Base-by-base conservation (phyloP, 164 flowering plant species). In the Stephania cephalantha region DNA sequence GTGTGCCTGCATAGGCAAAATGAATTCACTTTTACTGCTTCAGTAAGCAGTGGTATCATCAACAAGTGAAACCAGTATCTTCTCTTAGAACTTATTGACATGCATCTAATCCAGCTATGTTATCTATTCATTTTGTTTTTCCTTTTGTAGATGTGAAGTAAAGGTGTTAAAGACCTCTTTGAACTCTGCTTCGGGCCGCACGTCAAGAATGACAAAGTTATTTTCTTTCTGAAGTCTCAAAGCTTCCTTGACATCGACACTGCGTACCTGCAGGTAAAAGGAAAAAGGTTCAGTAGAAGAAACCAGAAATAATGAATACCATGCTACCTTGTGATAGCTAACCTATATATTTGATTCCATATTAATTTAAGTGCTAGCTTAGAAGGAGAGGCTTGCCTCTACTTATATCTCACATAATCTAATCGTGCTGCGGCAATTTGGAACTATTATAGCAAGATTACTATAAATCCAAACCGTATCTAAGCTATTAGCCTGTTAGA, bases 191-290 rank as follows among this genome's bases (percentile, higher is more conserved):
- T 86, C 97, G 1, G 98, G 98, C 6, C 99, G 83, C 0, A 95
- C 98, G 82, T 95, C 99, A 70, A 95, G 99, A 83, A 95, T 91
- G 74, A 95, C 95, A 81, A 93, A 95, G 55, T 89, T 90, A 61
- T 95, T 95, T 79, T 95, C 98, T 44, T 93, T 81, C 80, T 90
- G 93, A 73, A 95, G 91, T 75, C 99, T 90, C 73, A 86, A 85
- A 70, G 99, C 99, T 90, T 95, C 99, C 80, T 93, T 95, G 20
- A 77, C 91, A 73, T 93, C 99, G 46, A 95, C 92, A 78, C 98
- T 93, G 63, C 92, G 84, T 29, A 95, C 99, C 98, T 95, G 86
- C 82, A 87, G 71, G 65, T 0, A 18, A 67, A 35, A 25, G 17
- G 4, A 22, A 13, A n/a, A 20, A 1, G 20, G 10, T 46, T 63